Evolutionary conservation across 257 asterid species (phyloP), one percentile per base, ranked within the genome.

Genomic region (Gentiana straminea): DNA sequence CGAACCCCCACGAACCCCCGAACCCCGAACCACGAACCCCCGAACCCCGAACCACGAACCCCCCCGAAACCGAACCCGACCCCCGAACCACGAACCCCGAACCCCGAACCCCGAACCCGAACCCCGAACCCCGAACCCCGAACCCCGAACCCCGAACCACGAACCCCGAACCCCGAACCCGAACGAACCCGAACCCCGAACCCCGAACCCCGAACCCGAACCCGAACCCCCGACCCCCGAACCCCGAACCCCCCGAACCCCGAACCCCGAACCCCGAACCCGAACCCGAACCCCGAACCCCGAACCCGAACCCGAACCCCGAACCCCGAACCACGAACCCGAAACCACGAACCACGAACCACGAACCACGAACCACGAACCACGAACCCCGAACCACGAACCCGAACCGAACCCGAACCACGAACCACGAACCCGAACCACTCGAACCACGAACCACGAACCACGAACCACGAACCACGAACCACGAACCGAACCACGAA

Each of bases 161-260:
- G 43, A 57, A 57, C 62, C 62, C 62, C 24, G 33, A 57, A 57
- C 62, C 62, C 62, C 43, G 43, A 57, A 57, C 62, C 62, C 62
- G 41, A 57, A 57, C n/a, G n/a, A n/a, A n/a, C n/a, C n/a, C n/a
- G n/a, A n/a, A 57, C 62, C 62, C 62, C 43, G 43, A 57, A 45
- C 33, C 62, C 51, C 4, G n/a, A 57, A 57, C 51, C 62, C 62
- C 24, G n/a, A 57, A 57, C 45, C 62, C 62, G 13, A 35, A 57
- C 41, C 45, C 36, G 51, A 5, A 15, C n/a, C 7, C 45, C 51
- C 51, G 5, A 15, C n/a, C n/a, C 45, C 51, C 36, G 5, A 53
- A 53, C 8, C 58, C 62, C 35, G 2, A 45, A 57, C 7, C 62
- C 62, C 52, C 3, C 41, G 43, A 41, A 51, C 62, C 51, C 7